Evolutionary conservation across 805 yeast species (phyloP).

Genomic region (Metschnikowia baotianmanensis): DNA sequence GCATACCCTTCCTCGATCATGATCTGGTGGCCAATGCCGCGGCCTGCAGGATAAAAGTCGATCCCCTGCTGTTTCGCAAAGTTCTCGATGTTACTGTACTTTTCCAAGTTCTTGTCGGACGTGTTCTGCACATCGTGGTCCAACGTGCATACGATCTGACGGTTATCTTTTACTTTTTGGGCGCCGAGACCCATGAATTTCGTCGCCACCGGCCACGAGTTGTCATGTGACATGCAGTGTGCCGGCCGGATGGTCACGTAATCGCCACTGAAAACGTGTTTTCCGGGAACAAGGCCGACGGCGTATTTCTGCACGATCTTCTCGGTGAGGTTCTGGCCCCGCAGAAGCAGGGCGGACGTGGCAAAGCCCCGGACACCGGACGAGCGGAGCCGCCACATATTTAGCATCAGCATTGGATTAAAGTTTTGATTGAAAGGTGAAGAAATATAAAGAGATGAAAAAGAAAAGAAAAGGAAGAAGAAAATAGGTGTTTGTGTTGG

Average conservation of each 20-base stretch:
- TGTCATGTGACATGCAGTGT: constrained; percentile 99
- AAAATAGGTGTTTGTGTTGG: not conserved
- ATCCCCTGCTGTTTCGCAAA: constrained; percentile 90
- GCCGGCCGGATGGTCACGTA: constrained; percentile 94
- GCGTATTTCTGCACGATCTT: constrained; percentile 94
- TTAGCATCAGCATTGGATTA: constrained; percentile 13
- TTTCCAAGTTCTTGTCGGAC: constrained; percentile 80
- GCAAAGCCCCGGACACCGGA: constrained; percentile 13
- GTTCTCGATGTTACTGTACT: constrained; percentile 82
- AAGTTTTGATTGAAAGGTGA: too few relatives aligned
- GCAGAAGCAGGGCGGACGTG: constrained; percentile 17
- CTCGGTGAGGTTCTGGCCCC: constrained; percentile 87
- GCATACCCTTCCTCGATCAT: constrained; percentile 99
- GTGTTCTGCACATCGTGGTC: constrained; percentile 98
- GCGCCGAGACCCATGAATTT: constrained; percentile 97
- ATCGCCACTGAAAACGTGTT: constrained; percentile 83
- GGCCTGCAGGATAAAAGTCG: constrained; percentile 97
- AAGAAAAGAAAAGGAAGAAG: not conserved
- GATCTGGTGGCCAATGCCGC: constrained; percentile 99
- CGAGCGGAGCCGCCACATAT: constrained; percentile 9
- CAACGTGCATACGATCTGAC: constrained; percentile 92
- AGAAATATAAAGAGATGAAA: not conserved
- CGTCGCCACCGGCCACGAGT: constrained; percentile 98
- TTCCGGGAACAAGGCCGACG: constrained; percentile 75
- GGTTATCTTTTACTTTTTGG: constrained; percentile 70